Percentiles rank a stretch among this genome's conserved stretches.
Evolutionary conservation across 192 early-diverging fungal genomes (phyloP).

Genomic region (Coemansia sp.): DNA sequence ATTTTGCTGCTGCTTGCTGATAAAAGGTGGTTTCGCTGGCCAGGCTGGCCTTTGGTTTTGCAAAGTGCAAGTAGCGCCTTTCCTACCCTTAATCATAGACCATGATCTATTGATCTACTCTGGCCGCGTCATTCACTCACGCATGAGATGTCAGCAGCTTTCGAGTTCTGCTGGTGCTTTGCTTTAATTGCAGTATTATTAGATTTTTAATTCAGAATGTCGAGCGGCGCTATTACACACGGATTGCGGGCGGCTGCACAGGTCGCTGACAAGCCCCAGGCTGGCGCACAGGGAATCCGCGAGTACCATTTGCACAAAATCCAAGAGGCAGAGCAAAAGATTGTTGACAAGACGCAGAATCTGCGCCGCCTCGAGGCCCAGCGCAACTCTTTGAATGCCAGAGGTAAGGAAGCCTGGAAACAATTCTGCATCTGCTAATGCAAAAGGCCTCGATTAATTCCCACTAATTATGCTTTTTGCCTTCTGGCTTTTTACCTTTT

Average conservation of each 20-base stretch:
- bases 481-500: neutral
- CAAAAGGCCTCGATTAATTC: neutral
- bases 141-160: neutral
- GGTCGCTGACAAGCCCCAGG: constrained; percentile 8
- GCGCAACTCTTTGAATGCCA: constrained; percentile 94
- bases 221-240: constrained; percentile 36
- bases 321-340: constrained; percentile 84
- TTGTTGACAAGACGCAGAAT: constrained; percentile 90
- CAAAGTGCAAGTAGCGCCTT: neutral
- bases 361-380: constrained; percentile 97
- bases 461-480: neutral
- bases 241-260: constrained; percentile 12
- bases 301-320: constrained; percentile 76
- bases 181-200: neutral
- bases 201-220: constrained; percentile 16
- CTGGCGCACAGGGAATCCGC: constrained; percentile 53
- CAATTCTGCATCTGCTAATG: neutral
- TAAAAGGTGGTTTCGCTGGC: neutral
- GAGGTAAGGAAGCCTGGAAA: constrained; percentile 57
- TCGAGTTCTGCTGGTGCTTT: neutral
- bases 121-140: constrained; percentile 18
- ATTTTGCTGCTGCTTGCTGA: constrained; percentile 1
- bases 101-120: neutral
- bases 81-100: neutral
- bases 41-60: neutral